Conservation (phyloP, 163 green algal species). For the Prototheca wickerhamii region DNA sequence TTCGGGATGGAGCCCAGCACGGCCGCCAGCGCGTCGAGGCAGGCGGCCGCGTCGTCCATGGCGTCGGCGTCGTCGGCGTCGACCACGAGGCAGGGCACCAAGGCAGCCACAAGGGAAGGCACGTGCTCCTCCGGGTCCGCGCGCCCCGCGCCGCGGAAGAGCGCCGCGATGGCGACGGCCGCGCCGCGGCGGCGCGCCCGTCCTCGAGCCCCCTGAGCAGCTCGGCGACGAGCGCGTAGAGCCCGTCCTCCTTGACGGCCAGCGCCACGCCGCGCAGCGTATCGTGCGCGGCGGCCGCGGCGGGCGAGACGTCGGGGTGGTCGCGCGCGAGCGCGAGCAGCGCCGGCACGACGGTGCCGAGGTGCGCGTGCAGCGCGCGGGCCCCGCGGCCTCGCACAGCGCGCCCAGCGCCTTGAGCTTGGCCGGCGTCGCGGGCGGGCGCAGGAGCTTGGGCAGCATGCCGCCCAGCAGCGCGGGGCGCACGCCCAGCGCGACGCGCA, state of each 20-base stretch:
- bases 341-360: constrained; percentile 60
- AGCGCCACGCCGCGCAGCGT: constrained; percentile 15
- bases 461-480: constrained; percentile 48
- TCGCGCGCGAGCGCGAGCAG: constrained; percentile 51
- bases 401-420: constrained; percentile 60
- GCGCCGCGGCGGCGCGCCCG: constrained; percentile 38
- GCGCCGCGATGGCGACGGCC: constrained; percentile 42
- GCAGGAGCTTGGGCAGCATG: constrained; percentile 46
- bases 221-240: constrained; percentile 70
- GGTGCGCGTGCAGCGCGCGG: constrained; percentile 58
- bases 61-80: constrained; percentile 57
- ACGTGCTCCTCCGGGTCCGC: constrained; percentile 70
- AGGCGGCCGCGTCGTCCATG: constrained; percentile 39
- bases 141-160: constrained; percentile 41
- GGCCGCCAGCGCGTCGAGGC: constrained; percentile 62
- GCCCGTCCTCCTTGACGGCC: constrained; percentile 54
- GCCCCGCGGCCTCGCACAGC: constrained; percentile 64
- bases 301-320: constrained; percentile 24
- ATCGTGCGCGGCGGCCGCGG: constrained; percentile 23
- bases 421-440: constrained; percentile 29
- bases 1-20: constrained; percentile 73
- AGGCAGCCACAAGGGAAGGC: constrained; percentile 44
- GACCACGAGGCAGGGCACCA: constrained; percentile 62
- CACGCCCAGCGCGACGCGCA: constrained; percentile 76
- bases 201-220: constrained; percentile 72